A percentile compares a stretch with the other conserved stretches of the same genome.
These are phyloP conservation scores for Talaromyces ruber DNA, from an alignment of 495 filamentous ascomycete species.

Conservation along the genomic window DNA sequence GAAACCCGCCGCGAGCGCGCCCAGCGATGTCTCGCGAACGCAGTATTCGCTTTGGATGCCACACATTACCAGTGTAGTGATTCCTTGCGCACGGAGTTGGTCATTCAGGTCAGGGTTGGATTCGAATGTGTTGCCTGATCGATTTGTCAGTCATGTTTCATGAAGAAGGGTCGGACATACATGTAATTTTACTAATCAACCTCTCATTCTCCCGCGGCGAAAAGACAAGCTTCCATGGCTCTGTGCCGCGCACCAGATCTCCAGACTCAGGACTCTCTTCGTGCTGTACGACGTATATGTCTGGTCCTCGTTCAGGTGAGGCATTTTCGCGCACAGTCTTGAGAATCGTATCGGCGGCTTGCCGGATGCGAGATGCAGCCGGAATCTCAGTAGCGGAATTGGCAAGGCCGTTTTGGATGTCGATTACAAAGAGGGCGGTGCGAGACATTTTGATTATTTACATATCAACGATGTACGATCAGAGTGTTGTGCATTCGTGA, in stretches of 20 bases:
- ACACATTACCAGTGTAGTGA: slow-evolving; percentile 15
- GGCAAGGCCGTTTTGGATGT: slow-evolving; percentile 23
- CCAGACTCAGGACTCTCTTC: slow-evolving; percentile 16
- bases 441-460: neutral
- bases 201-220: slow-evolving; percentile 6
- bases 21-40: slow-evolving; percentile 17
- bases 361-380: slow-evolving; percentile 11
- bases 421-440: slow-evolving; percentile 23
- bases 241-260: slow-evolving; percentile 11
- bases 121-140: slow-evolving; percentile 15
- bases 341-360: neutral
- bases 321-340: neutral
- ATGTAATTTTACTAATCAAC: slow-evolving; percentile 15
- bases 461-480: too few species aligned
- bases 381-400: slow-evolving; percentile 15
- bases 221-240: slow-evolving; percentile 24
- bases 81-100: slow-evolving; percentile 7
- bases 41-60: slow-evolving; percentile 28
- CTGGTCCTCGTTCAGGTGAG: neutral
- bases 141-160: neutral
- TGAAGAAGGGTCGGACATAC: slow-evolving; percentile 8
- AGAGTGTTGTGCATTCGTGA: too few species aligned
- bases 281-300: slow-evolving; percentile 17
- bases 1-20: slow-evolving; percentile 20
- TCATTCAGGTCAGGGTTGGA: slow-evolving; percentile 20